Base-by-base conservation (phyloP, 164 flowering plant species). In the Stephania cephalantha region DNA sequence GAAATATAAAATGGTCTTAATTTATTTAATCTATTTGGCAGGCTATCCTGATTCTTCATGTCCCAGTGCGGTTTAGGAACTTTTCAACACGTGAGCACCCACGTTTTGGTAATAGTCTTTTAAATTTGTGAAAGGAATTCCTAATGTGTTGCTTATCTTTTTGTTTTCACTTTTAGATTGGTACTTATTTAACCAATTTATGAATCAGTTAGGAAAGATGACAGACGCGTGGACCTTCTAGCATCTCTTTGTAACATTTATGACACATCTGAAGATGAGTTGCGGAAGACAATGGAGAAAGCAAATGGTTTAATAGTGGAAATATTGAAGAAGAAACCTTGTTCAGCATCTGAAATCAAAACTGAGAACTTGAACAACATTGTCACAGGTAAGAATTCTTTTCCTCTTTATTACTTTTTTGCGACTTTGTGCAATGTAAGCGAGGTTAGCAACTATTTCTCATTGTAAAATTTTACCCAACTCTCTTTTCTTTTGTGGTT, bases 1-100 rank as follows among this genome's bases (percentile, higher is more conserved):
- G 35, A 71, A 71, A 18, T 29, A 9, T 22, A 11, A 5, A 31
- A 20, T 13, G n/a, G 46, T 53, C 64, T 17, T 76, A 70, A 76
- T 71, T 12, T 18, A 25, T 48, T 31, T 76, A 42, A 71, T 12
- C 2, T n/a, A 44, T 46, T 29, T 80, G 50, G 69, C 95, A 95
- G 99, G 99, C 93, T 64, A 81, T 95, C 73, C 77, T 93, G 84
- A 88, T 95, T 70, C 84, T 95, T 67, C 99, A 95, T 74, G 85
- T 95, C 71, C 99, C 99, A 44, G 68, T 78, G 46, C 87, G 80
- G 78, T 85, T 85, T 79, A 89, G 99, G 79, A 91, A 89, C 17
- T 90, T 91, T 79, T 85, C 77, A 64, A 76, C 88, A 65, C 58
- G 72, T 68, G 93, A 89, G 78, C 79, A 85, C 20, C 79, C 79